Evolutionary conservation across 2,329 filamentous ascomycete species (phyloP).

Genomic region (Apiospora rasikravindrae): DNA sequence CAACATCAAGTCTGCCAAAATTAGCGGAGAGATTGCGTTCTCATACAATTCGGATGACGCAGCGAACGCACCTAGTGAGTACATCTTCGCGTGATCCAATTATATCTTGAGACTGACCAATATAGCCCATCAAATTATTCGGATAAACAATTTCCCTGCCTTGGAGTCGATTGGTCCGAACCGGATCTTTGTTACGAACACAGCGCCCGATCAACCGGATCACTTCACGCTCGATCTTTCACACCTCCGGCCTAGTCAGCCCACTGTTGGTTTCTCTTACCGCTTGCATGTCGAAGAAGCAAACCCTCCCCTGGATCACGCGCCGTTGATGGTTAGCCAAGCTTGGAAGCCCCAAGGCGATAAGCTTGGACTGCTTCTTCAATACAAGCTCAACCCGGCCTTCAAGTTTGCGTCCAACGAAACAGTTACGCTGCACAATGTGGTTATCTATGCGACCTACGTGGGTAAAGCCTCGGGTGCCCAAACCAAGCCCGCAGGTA

Average conservation of each 20-base stretch:
- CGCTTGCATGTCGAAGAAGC: constrained; percentile 75
- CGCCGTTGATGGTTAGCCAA: constrained; percentile 75
- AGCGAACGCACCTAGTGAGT: constrained; percentile 55
- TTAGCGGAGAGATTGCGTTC: constrained; percentile 89
- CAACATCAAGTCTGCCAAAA: constrained; percentile 70
- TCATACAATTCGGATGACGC: constrained; percentile 70
- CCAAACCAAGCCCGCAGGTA: constrained; percentile 81
- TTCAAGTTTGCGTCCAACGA: constrained; percentile 52
- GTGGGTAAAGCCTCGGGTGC: constrained; percentile 70
- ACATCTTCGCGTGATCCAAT: constrained; percentile 38
- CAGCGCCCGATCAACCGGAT: constrained; percentile 68
- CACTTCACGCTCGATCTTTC: constrained; percentile 80
- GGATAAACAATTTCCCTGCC: constrained; percentile 85
- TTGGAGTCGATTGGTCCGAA: constrained; percentile 95
- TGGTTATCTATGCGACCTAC: constrained; percentile 75
- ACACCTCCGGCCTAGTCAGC: constrained; percentile 66
- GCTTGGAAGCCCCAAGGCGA: constrained; percentile 84
- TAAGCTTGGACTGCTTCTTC: constrained; percentile 84
- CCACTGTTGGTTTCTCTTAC: constrained; percentile 89
- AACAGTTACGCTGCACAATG: constrained; percentile 70
- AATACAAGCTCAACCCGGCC: constrained; percentile 81
- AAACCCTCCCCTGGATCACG: constrained; percentile 56
- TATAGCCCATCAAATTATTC: constrained; percentile 68
- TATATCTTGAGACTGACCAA: constrained; percentile 27
- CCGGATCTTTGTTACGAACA: constrained; percentile 82